Evolutionary conservation across 768 basidiomycete genomes (phyloP).

Genomic region (Psilocybe tampanensis): DNA sequence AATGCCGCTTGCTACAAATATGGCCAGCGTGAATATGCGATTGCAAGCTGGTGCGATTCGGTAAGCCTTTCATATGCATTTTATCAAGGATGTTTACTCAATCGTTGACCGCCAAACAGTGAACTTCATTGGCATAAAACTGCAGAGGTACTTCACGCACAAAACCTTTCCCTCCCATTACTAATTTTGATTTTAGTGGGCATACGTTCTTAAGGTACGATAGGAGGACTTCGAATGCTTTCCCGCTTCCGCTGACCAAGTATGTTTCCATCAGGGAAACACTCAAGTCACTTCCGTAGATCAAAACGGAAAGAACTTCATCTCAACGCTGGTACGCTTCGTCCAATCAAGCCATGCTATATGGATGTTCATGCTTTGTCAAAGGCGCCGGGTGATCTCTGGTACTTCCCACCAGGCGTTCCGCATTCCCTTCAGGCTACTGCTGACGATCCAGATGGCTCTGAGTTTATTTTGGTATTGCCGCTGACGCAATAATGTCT

Average conservation of each 20-base stretch:
- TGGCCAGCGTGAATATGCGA: conserved; percentile 52
- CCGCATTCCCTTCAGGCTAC: conserved; percentile 60
- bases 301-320: conserved; percentile 50
- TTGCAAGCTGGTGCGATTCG: conserved; percentile 51
- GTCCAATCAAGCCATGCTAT: not conserved
- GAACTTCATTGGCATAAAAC: conserved; percentile 60
- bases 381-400: conserved; percentile 42
- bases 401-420: conserved; percentile 60
- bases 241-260: not conserved
- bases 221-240: not conserved
- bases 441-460: conserved; percentile 44
- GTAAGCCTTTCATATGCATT: conserved; percentile 21
- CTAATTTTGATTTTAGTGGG: conserved; percentile 39
- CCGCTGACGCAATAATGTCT: not conserved
- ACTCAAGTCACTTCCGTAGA: conserved; percentile 51
- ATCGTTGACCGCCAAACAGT: conserved; percentile 25
- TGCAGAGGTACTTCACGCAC: conserved; percentile 34
- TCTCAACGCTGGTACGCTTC: conserved; percentile 47
- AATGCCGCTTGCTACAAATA: conserved; percentile 50
- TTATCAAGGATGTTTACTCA: not conserved
- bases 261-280: conserved; percentile 33
- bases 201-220: conserved; percentile 46
- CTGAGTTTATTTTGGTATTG: conserved; percentile 49
- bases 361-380: not conserved
- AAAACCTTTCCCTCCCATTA: not conserved